These are phyloP conservation scores for Camellia oleifera DNA, from an alignment of 179 eudicot species.

Conservation along the genomic window DNA sequence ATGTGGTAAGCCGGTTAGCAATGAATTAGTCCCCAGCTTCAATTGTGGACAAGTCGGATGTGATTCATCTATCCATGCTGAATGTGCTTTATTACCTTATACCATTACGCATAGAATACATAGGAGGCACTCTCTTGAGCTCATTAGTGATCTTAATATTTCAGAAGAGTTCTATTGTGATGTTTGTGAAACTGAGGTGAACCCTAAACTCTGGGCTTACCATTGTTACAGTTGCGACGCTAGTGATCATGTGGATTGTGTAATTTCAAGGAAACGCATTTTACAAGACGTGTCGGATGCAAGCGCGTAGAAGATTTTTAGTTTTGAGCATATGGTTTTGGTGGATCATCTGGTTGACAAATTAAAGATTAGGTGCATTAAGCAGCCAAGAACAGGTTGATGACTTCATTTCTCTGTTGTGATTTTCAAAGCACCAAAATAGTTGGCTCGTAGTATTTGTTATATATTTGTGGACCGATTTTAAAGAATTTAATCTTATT, in stretches of 20 bases:
- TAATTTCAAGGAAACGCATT: not conserved
- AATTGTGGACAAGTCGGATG: not conserved
- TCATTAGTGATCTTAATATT: not conserved
- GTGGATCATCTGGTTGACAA: no score
- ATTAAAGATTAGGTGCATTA: no score
- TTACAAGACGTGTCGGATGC: no score
- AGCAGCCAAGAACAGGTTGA: no score
- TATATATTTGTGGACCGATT: no score
- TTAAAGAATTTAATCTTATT: no score
- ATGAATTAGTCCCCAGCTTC: not conserved
- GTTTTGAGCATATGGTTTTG: no score
- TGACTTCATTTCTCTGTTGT: no score
- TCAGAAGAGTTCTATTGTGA: slow-evolving; percentile 8
- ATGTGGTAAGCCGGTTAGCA: not conserved
- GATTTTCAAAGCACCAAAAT: no score
- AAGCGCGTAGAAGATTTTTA: no score
- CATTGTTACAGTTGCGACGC: not conserved
- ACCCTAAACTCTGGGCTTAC: slow-evolving; percentile 12
- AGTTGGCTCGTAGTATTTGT: no score
- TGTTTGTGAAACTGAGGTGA: slow-evolving; percentile 12
- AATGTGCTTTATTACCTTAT: slow-evolving; percentile 4
- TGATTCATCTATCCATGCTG: not conserved
- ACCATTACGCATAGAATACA: not conserved
- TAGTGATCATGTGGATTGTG: slow-evolving; percentile 4
- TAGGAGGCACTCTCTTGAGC: slow-evolving; percentile 5